Evolutionary conservation across 1,284 basidiomycete species (phyloP), one percentile per base, ranked within the genome.

Genomic region (Irpex lacteus): DNA sequence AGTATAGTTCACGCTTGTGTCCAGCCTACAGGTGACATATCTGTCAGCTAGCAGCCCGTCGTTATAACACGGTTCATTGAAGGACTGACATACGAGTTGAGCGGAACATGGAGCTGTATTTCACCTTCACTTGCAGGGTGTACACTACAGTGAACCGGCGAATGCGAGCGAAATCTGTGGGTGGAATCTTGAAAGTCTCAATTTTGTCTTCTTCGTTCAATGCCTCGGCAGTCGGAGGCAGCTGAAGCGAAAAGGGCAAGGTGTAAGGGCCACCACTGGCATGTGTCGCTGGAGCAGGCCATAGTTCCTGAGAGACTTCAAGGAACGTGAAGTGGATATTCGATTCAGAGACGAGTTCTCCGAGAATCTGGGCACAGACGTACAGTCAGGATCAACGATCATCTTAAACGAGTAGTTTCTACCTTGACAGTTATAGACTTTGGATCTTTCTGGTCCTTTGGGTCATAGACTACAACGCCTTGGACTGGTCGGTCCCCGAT

Each of bases 381-480:
- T 4, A 53, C 1, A 32, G 26, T 53, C n/a, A 47, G 19, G 15
- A n/a, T 53, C 19, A 19, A 32, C 18, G 13, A 19, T 19, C 18
- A 19, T 13, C 52, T 4, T 4, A 47, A n/a, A 47, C 11, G 40
- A 47, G 40, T 47, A 32, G n/a, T 13, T 18, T 32, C 32, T 56
- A 56, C 54, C 54, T 9, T 15, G 13, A 56, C 32, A 15, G 13
- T 36, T 19, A 56, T 37, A 18, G 54, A 26, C 32, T 56, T 56
- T 13, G 34, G 40, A 13, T 11, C 11, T 13, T 11, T 11, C 8
- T 18, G 21, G 19, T 56, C 54, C 54, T 32, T 32, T 9, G 58
- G 18, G 18, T 63, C 62, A 9, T 59, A 18, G 11, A 34, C 57
- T 15, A 63, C 57, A 13, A 26, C 26, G 26, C 62, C 62, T 6